phyloP scores from a whole-genome alignment of 2,329 filamentous ascomycete genomes.

The Trichoderma brevicompactum region DNA sequence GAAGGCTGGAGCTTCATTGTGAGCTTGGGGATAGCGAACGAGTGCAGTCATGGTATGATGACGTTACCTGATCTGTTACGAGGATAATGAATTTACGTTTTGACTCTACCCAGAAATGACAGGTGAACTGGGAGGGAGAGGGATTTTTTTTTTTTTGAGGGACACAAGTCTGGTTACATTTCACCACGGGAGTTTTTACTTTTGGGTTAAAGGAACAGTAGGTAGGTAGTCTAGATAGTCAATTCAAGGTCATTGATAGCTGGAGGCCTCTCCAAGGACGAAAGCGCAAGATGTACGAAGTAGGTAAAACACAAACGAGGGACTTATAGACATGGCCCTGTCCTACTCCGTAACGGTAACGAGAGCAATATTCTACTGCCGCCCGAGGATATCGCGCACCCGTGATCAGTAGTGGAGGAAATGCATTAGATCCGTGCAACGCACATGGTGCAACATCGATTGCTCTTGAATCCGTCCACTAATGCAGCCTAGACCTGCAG shows the following conservation, averaged over 20 bases:
- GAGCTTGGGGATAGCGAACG: background rate
- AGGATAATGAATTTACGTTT: constrained; percentile 5
- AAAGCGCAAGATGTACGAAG: background rate
- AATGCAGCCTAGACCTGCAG: constrained; percentile 19
- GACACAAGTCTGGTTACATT: background rate
- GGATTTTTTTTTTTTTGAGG: background rate
- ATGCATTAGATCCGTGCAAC: background rate
- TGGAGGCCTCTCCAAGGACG: background rate
- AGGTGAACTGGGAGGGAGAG: background rate
- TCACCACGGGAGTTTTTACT: background rate
- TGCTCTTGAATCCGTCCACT: constrained; percentile 8
- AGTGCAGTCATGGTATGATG: background rate
- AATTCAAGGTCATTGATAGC: background rate
- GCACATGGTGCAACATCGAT: background rate
- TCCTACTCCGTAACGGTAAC: background rate
- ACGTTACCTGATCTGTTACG: background rate
- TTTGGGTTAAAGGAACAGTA: background rate
- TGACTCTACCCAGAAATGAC: background rate
- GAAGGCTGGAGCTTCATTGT: no score
- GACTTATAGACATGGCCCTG: background rate
- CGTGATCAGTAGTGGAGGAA: background rate
- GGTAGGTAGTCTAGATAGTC: background rate
- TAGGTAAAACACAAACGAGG: background rate
- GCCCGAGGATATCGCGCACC: constrained; percentile 12
- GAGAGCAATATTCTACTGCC: background rate